Conservation (phyloP, 1,284 basidiomycete genomes). For the Leccinum pachyderme region DNA sequence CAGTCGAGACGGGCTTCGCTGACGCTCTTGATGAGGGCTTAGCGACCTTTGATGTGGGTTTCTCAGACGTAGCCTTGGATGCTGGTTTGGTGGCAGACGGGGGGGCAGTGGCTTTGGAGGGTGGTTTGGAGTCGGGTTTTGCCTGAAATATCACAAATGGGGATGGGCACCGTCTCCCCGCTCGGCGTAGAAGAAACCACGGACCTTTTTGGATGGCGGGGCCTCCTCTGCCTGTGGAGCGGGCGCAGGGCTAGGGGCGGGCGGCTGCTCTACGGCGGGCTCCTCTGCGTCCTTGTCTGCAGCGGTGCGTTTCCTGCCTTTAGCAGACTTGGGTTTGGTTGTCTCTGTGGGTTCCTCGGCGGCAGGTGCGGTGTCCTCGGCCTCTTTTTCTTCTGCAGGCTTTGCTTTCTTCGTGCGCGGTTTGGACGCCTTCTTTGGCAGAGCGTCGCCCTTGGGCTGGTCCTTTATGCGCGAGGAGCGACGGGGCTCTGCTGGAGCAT, state of each 20-base stretch:
- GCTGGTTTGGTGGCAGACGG: conserved; percentile 31
- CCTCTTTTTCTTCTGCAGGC: conserved; percentile 36
- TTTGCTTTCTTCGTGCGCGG: conserved; percentile 53
- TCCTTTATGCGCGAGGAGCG: conserved; percentile 74
- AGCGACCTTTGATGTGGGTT: conserved; percentile 29
- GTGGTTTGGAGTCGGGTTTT: conserved; percentile 30
- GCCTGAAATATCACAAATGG: conserved; percentile 11
- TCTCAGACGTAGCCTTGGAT: conserved; percentile 36
- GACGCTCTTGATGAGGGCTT: conserved; percentile 38
- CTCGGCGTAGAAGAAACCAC: background rate
- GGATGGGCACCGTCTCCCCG: background rate
- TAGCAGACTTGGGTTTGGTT: conserved; percentile 53
- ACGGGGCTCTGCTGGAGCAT: conserved; percentile 42
- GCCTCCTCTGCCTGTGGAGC: conserved; percentile 34
- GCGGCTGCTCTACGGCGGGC: conserved; percentile 40
- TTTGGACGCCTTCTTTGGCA: conserved; percentile 60
- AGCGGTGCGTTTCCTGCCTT: conserved; percentile 54
- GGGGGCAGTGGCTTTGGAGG: conserved; percentile 22
- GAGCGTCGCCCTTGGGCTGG: conserved; percentile 51
- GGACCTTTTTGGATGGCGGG: conserved; percentile 55
- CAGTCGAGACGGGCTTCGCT: conserved; percentile 39
- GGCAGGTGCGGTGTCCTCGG: conserved; percentile 36
- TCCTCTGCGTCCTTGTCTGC: conserved; percentile 34
- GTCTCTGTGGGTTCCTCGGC: conserved; percentile 28
- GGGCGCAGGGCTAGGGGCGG: conserved; percentile 20